phyloP scores from a whole-genome alignment of 805 yeast species.

The Kodamaea jinghongensis region DNA sequence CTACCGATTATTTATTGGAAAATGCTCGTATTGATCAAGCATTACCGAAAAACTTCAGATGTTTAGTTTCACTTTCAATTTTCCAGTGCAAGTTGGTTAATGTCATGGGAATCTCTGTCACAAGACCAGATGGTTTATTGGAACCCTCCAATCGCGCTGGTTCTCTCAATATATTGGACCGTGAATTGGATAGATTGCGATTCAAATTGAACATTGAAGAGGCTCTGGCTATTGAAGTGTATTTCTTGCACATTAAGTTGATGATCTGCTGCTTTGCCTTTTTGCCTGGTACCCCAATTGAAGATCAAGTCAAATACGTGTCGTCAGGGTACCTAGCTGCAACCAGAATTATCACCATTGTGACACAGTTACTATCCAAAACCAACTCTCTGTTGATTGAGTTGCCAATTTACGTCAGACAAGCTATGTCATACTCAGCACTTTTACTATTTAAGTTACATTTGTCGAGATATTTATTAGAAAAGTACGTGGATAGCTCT shows the following conservation, averaged over 20 bases:
- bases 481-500: constrained; percentile 80
- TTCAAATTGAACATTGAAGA: constrained; percentile 62
- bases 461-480: constrained; percentile 67
- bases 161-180: constrained; percentile 68
- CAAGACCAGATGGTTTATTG: constrained; percentile 84
- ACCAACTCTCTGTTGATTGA: constrained; percentile 73
- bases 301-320: constrained; percentile 82
- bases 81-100: constrained; percentile 82
- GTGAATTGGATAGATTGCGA: constrained; percentile 73
- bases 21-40: constrained; percentile 65
- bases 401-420: constrained; percentile 82
- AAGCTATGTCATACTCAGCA: constrained; percentile 79
- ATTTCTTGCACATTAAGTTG: constrained; percentile 71
- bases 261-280: constrained; percentile 89
- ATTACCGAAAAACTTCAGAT: constrained; percentile 69
- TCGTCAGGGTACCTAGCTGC: constrained; percentile 77
- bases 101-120: constrained; percentile 83
- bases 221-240: constrained; percentile 69
- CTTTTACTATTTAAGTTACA: constrained; percentile 78
- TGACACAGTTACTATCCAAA: constrained; percentile 56
- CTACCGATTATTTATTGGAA: constrained; percentile 75
- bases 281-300: constrained; percentile 83
- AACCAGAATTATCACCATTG: constrained; percentile 75
- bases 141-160: constrained; percentile 83
- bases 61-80: constrained; percentile 68